Evolutionary conservation across 192 early-diverging fungal genomes (phyloP), one percentile per base, ranked within the genome.

Genomic region (Kappamyces sp.): DNA sequence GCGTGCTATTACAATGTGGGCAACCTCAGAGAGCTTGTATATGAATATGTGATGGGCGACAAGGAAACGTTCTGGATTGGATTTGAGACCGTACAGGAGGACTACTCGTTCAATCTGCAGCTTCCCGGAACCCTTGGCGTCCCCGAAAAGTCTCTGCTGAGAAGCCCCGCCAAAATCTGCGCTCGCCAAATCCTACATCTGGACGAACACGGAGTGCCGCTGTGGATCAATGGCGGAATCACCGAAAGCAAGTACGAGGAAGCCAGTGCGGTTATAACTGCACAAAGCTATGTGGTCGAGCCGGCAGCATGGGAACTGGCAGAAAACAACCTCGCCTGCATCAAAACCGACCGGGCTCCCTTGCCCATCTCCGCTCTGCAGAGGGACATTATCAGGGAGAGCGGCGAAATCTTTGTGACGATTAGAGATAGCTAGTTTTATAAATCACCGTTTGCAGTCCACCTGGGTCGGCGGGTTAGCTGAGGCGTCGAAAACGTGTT

Each of bases 41-140:
- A 71, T 40, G 40, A 57, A 10, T 2, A 40, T 40, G 37, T 71
- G 33, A 33, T 40, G 32, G 83, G 84, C n/a, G 86, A 87, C 67
- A 87, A 87, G 61, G 86, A 87, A 60, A 77, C 83, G 0, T 87
- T 83, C 40, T 87, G 86, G 86, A 67, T 75, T 23, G 83, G 83
- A 1, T 76, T 67, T 39, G 86, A 86, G 63, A 76, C 82, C 73
- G 51, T 74, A 15, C 70, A 59, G 49, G 57, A 59, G 49, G 38
- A 59, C 34, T 59, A 59, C 31, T 46, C 40, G 8, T 59, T 59
- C 38, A 40, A 59, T 47, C 13, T 31, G 31, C 36, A 40, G 23
- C 46, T 46, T 10, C 57, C 57, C 35, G 38, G 35, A 8, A 36
- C 40, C 32, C 10, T 40, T n/a, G 57, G 57, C 8, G 38, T n/a